A percentile compares a stretch with the other conserved stretches of the same genome.
Conservation (phyloP, 257 asterid genomes). For the Primulina eburnea region DNA sequence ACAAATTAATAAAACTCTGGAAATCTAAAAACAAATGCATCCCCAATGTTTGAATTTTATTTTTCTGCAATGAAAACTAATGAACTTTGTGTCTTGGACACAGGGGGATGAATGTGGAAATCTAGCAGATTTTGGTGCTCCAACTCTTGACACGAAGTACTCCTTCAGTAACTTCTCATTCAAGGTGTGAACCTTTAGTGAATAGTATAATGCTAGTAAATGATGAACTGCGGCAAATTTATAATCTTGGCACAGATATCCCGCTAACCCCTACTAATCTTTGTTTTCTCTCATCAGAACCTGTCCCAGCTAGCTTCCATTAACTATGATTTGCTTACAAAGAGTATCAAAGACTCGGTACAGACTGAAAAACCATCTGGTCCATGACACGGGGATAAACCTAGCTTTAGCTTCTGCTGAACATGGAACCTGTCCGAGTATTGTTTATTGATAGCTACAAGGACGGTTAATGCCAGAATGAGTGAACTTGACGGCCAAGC, state of each 20-base stretch:
- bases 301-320: background rate
- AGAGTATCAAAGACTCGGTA: background rate
- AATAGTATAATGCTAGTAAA: background rate
- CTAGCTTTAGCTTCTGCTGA: background rate
- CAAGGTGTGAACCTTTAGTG: background rate
- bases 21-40: background rate
- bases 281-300: background rate
- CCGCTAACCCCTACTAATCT: background rate
- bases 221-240: background rate
- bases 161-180: background rate
- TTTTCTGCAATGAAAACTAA: background rate
- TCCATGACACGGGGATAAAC: background rate
- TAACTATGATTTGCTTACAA: background rate
- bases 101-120: background rate
- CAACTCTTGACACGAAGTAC: background rate
- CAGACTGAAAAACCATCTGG: background rate
- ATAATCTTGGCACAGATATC: background rate
- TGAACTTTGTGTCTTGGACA: background rate
- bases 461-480: background rate
- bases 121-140: background rate
- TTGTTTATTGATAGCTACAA: background rate
- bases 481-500: background rate
- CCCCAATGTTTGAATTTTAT: background rate
- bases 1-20: background rate
- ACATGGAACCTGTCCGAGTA: background rate